Percentiles rank a stretch among this genome's conserved stretches.
phyloP scores from a whole-genome alignment of 805 yeast genomes.

The Vanderwaltozyma tropicalis region DNA sequence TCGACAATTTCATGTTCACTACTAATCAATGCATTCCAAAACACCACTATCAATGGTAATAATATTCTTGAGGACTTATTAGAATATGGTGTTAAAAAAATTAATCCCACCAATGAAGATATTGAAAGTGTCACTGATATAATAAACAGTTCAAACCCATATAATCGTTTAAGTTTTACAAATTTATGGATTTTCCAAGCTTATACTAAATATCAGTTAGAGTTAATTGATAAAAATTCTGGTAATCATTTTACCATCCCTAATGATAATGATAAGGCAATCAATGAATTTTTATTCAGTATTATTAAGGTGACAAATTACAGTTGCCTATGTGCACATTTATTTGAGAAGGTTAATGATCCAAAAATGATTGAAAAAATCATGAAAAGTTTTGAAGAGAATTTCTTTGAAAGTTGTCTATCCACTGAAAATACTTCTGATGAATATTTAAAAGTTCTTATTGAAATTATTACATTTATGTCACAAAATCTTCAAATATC shows the following conservation, averaged over 20 bases:
- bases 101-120: not conserved
- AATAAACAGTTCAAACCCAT: conserved; percentile 6
- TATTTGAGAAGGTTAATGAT: conserved; percentile 19
- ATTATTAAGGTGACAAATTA: conserved; percentile 13
- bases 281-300: conserved; percentile 12
- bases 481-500: conserved; percentile 15
- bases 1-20: conserved; percentile 6
- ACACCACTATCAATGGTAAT: conserved; percentile 2
- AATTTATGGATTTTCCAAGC: conserved; percentile 26
- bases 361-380: conserved; percentile 6
- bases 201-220: conserved; percentile 13
- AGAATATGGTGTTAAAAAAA: conserved; percentile 7
- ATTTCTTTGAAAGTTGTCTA: conserved; percentile 17
- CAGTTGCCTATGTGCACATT: conserved; percentile 19
- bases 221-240: not conserved
- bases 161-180: conserved; percentile 19
- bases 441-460: conserved; percentile 11
- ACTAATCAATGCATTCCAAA: conserved; percentile 8
- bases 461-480: conserved; percentile 16
- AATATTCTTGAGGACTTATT: conserved; percentile 13
- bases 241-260: too few relatives aligned
- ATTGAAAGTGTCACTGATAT: conserved; percentile 6
- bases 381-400: conserved; percentile 15
- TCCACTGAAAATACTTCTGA: conserved; percentile 2
- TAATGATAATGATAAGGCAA: not conserved